A percentile compares a stretch with the other conserved stretches of the same genome.
phyloP scores from a whole-genome alignment of 352 stramenopile genomes.

The Thalassiosira hispida region DNA sequence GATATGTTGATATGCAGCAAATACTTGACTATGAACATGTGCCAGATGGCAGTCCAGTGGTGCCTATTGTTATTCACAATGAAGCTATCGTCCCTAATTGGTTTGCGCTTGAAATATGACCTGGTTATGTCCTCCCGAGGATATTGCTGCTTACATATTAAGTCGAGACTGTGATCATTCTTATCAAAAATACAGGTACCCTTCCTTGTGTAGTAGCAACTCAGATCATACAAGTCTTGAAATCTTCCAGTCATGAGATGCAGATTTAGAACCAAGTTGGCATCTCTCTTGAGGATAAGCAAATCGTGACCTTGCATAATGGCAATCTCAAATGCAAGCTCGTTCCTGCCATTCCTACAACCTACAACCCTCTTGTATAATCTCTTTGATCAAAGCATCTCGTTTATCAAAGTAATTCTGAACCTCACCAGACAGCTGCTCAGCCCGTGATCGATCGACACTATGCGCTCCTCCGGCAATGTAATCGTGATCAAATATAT shows the following conservation, averaged over 20 bases:
- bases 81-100: not conserved
- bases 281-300: not conserved
- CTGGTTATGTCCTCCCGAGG: not conserved
- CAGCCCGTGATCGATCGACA: not conserved
- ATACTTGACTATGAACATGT: conserved; percentile 30
- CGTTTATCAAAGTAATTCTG: conserved; percentile 11
- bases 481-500: too few relatives aligned
- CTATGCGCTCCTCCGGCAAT: too few relatives aligned
- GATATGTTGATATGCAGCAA: conserved; percentile 13
- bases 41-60: conserved; percentile 3
- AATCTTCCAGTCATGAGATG: conserved; percentile 27
- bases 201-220: conserved; percentile 16
- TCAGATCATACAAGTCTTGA: conserved; percentile 22
- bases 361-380: conserved; percentile 7
- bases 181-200: not conserved
- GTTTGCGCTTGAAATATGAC: conserved; percentile 16
- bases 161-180: not conserved
- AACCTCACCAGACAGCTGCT: not conserved
- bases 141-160: not conserved
- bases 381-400: conserved; percentile 14
- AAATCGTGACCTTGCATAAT: conserved; percentile 11
- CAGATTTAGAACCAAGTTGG: conserved; percentile 9
- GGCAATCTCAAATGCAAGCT: conserved; percentile 10
- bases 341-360: not conserved
- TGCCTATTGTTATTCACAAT: not conserved